Percentiles rank a stretch among this genome's conserved stretches.
Evolutionary conservation across 495 filamentous ascomycete species (phyloP).

Genomic region (Daldinia concentrica): DNA sequence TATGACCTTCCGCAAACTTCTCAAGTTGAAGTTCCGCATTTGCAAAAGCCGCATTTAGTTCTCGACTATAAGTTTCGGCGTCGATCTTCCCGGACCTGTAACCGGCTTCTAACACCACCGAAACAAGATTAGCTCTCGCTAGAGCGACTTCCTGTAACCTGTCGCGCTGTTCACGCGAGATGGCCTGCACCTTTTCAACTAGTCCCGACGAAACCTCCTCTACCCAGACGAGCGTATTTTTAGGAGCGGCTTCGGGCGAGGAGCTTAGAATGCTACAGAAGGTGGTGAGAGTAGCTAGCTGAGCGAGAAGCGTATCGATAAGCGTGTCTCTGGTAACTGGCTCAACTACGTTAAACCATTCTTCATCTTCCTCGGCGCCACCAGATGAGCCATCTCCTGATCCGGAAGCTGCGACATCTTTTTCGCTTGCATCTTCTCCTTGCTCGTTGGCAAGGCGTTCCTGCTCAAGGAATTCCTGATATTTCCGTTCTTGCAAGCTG

Average conservation of each 20-base stretch:
- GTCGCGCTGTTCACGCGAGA: conserved; percentile 56
- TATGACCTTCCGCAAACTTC: conserved; percentile 55
- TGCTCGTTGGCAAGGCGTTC: conserved; percentile 26
- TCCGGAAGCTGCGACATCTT: neutral
- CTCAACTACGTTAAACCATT: conserved; percentile 71
- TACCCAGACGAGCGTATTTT: conserved; percentile 58
- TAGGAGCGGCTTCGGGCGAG: conserved; percentile 44
- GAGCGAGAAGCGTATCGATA: conserved; percentile 69
- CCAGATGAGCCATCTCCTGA: neutral
- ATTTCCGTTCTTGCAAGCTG: conserved; percentile 64
- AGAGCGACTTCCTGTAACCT: conserved; percentile 64
- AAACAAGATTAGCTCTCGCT: conserved; percentile 61
- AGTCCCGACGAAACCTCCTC: conserved; percentile 62
- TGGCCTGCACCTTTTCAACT: conserved; percentile 55
- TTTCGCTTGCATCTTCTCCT: neutral
- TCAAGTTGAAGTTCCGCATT: conserved; percentile 52
- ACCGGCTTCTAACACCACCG: conserved; percentile 60
- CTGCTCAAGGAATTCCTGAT: conserved; percentile 58
- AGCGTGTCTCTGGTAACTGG: conserved; percentile 66
- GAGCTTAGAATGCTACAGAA: conserved; percentile 60
- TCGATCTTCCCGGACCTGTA: conserved; percentile 61
- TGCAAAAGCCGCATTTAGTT: conserved; percentile 58
- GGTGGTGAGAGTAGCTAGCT: conserved; percentile 59
- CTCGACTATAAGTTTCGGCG: conserved; percentile 60
- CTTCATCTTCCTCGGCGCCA: conserved; percentile 52